phyloP scores from a whole-genome alignment of 1,284 basidiomycete genomes.

The Mycosarcoma maydis region DNA sequence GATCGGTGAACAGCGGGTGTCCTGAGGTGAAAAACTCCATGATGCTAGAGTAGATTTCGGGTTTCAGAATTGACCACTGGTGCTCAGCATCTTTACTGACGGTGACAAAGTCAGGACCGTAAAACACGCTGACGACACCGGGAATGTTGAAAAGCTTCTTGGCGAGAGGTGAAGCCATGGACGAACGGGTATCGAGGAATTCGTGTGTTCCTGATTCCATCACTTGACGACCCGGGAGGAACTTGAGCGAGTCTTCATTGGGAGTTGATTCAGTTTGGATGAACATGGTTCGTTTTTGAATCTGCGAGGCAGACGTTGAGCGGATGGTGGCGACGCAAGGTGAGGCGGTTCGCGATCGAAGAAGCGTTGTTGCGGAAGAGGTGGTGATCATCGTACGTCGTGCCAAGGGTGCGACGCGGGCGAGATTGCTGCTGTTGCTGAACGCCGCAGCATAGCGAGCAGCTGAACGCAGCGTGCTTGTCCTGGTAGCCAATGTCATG shows the following conservation, averaged over 20 bases:
- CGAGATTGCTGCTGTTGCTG: slow-evolving; percentile 6
- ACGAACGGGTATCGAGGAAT: slow-evolving; percentile 78
- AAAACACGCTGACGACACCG: slow-evolving; percentile 88
- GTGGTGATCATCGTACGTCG: slow-evolving; percentile 24
- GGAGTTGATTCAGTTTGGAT: slow-evolving; percentile 86
- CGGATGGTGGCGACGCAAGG: background rate
- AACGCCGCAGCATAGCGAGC: slow-evolving; percentile 5
- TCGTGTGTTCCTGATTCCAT: slow-evolving; percentile 86
- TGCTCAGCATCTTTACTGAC: slow-evolving; percentile 89
- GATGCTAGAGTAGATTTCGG: slow-evolving; percentile 95
- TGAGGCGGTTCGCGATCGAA: background rate
- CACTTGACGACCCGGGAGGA: slow-evolving; percentile 90
- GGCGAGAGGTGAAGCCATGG: slow-evolving; percentile 81
- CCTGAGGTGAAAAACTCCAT: slow-evolving; percentile 98
- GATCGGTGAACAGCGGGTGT: slow-evolving; percentile 79
- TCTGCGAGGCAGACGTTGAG: background rate
- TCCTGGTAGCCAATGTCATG: slow-evolving; percentile 26
- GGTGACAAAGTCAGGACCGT: slow-evolving; percentile 97
- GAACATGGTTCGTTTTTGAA: slow-evolving; percentile 55
- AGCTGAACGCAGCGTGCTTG: slow-evolving; percentile 21
- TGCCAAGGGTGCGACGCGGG: slow-evolving; percentile 4
- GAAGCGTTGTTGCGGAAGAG: background rate
- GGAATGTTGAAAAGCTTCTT: slow-evolving; percentile 91
- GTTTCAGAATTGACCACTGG: slow-evolving; percentile 89
- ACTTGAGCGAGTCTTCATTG: slow-evolving; percentile 97